Evolutionary conservation across 139 green algal genomes (phyloP), one percentile per base, ranked within the genome.

Genomic region (Chlorokybus atmophyticus): DNA sequence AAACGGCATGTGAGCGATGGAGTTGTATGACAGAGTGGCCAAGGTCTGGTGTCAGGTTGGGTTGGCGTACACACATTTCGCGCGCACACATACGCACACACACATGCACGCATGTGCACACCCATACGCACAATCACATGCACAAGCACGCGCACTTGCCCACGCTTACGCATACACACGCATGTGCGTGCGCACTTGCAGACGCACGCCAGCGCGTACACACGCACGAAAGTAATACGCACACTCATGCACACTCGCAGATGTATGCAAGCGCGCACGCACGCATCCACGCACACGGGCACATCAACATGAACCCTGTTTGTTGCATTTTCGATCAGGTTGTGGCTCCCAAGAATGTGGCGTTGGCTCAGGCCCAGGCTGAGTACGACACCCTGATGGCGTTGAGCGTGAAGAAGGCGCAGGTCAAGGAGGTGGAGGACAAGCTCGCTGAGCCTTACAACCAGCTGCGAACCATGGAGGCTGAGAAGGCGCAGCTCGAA

Each of bases 1-100:
- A n/a, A n/a, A n/a, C n/a, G n/a, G 81, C 80, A 77, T 83, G 39
- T 61, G 80, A 26, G 81, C 81, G 25, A 88, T 88, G 81, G 78
- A 88, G 55, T 60, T 75, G 2, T 88, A 88, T 57, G 64, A 87
- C 73, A 57, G 62, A 32, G 68, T 74, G 19, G 71, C 57, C 38
- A 70, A 70, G 29, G 48, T 55, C 19, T n/a, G 19, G 19, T n/a
- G 19, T n/a, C n/a, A n/a, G 17, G 17, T 21, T 44, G 17, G 17
- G 14, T 21, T 44, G 17, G 17, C 38, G 14, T 44, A 44, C 14
- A 44, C 17, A 44, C n/a, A n/a, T n/a, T n/a, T n/a, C n/a, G n/a
- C n/a, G n/a, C n/a, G n/a, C n/a, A n/a, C n/a, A n/a, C n/a, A 21
- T 21, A 44, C 14, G 14, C 38, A 14, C 17, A 44, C 14, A 14